Percentiles rank a stretch among this genome's conserved stretches.
phyloP scores from a whole-genome alignment of 2,329 filamentous ascomycete genomes.

The Ophiosphaerella korrae region DNA sequence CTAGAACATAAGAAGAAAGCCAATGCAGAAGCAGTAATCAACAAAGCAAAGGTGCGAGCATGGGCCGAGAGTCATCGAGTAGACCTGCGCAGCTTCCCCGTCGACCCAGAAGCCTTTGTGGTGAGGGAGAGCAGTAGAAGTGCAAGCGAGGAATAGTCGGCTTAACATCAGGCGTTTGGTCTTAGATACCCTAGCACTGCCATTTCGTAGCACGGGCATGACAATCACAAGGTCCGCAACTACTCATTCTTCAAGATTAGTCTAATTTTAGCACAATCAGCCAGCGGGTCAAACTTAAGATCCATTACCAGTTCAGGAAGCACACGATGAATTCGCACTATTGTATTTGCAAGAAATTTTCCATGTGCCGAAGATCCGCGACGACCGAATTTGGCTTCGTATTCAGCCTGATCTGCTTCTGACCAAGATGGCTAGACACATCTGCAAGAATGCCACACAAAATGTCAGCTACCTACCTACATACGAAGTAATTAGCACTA shows the following conservation, averaged over 20 bases:
- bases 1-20: slow-evolving; percentile 61
- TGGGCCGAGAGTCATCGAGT: slow-evolving; percentile 71
- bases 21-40: slow-evolving; percentile 56
- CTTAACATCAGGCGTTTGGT: slow-evolving; percentile 1
- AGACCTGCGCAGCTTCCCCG: slow-evolving; percentile 62
- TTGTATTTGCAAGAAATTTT: background rate
- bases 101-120: slow-evolving; percentile 76
- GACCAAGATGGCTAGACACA: background rate
- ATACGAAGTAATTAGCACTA: no score
- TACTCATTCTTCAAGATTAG: background rate
- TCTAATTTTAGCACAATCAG: background rate
- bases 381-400: background rate
- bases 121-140: slow-evolving; percentile 55
- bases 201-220: background rate
- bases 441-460: no score
- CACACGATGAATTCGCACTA: background rate
- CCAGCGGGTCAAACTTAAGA: background rate
- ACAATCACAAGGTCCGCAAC: background rate
- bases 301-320: background rate
- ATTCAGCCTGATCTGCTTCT: background rate
- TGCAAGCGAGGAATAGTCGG: slow-evolving; percentile 51
- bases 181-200: slow-evolving; percentile 9
- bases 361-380: background rate
- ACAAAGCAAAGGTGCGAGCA: slow-evolving; percentile 63
- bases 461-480: no score